Evolutionary conservation across 139 green algal genomes (phyloP), one percentile per base, ranked within the genome.

Genomic region (Trebouxia sp.): DNA sequence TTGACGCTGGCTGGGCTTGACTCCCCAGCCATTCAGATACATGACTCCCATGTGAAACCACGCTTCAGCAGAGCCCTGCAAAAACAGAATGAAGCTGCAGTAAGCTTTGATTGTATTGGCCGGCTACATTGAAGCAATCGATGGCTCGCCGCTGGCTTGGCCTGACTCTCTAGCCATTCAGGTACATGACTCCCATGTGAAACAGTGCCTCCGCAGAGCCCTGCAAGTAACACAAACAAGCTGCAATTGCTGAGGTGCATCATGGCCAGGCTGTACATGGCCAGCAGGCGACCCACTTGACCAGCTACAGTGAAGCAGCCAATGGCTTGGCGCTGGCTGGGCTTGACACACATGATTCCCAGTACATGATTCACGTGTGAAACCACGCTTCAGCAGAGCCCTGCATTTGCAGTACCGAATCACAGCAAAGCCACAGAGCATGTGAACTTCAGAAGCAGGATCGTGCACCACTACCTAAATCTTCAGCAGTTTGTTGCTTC

Each of bases 251-350:
- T 79, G 50, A 95, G 83, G 48, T 96, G 90, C 90, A 99, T 92
- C 85, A 97, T 91, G 26, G 95, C 96, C 15, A 94, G 84, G 84
- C 98, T 96, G 89, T 98, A 98, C 82, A 91, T 85, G n/a, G 93
- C 93, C 69, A 96, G 87, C 26, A 91, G 26, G 84, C 98, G 92
- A 6, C 94, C 93, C 6, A 78, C 35, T 42, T 84, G 79, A 11
- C 83, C 53, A 4, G 89, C 84, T 30, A 78, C 28, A 39, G 70
- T 82, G 72, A 88, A 90, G 58, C 80, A 82, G 38, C 85, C 38
- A 10, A 72, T 53, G 15, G 89, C 89, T 75, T 86, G 56, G 15
- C 10, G 8, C 17, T 51, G 20, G 51, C 80, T 76, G 3, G 51
- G 43, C 28, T 72, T 76, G 32, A 93, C 75, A 86, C 97, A 88